These are phyloP conservation scores for Panaeolus cyanescens DNA, from an alignment of 768 basidiomycete species.

Conservation along the genomic window DNA sequence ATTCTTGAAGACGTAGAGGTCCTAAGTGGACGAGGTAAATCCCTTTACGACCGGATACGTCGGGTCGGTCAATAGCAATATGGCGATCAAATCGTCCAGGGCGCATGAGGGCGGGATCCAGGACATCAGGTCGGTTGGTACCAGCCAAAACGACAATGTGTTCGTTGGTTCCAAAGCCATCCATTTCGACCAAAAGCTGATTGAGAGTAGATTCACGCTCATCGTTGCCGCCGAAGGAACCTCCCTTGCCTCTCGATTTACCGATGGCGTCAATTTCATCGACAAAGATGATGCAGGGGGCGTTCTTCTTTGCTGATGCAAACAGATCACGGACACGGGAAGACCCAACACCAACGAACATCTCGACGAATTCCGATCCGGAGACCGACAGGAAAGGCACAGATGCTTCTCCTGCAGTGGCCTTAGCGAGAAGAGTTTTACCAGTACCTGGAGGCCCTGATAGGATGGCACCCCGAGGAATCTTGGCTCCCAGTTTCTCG, in stretches of 20 bases:
- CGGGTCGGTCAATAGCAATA: constrained; percentile 92
- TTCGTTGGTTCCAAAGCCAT: constrained; percentile 97
- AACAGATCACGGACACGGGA: constrained; percentile 97
- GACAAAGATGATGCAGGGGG: constrained; percentile 98
- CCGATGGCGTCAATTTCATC: constrained; percentile 99
- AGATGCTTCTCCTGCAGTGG: constrained; percentile 96
- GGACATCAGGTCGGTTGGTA: constrained; percentile 95
- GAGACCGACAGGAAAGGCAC: constrained; percentile 99
- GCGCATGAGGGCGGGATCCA: constrained; percentile 93
- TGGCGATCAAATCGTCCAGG: constrained; percentile 98
- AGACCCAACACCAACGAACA: constrained; percentile 99
- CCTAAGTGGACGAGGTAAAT: constrained; percentile 92
- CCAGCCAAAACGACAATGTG: constrained; percentile 96
- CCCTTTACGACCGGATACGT: constrained; percentile 90
- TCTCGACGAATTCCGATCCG: constrained; percentile 99
- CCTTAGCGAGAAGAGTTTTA: constrained; percentile 97
- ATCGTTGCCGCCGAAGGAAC: constrained; percentile 83
- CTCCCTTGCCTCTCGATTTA: constrained; percentile 85
- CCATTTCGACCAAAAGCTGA: constrained; percentile 98
- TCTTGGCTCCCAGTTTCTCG: constrained; percentile 96
- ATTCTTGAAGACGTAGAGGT: constrained; percentile 71
- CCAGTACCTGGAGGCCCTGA: constrained; percentile 98
- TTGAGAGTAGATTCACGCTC: constrained; percentile 98
- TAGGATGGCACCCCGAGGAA: constrained; percentile 92
- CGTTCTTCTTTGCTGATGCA: constrained; percentile 95